Base-by-base conservation (phyloP, 2,329 filamentous ascomycete species). In the Paraconiothyrium brasiliense region DNA sequence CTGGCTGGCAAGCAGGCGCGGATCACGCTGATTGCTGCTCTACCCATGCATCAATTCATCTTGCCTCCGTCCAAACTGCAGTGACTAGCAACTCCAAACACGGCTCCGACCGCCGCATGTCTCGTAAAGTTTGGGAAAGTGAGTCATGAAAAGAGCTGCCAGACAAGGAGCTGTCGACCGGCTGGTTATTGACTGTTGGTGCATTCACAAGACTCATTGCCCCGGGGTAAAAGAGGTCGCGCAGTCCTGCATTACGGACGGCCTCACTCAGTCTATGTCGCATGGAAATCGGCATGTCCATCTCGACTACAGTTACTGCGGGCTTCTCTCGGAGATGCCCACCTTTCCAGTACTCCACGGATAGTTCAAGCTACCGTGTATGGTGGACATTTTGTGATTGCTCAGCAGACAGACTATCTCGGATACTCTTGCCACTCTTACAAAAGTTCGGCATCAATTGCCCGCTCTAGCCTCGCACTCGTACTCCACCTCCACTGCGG, bases 401-500 rank as follows among this genome's bases (percentile, higher is more conserved):
- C 35, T n/a, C 51, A 39, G 16, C 51, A 20, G n/a, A 44, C 35
- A 9, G n/a, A n/a, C 39, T 20, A 49, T 34, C 13, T n/a, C 27
- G 47, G 27, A 49, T 10, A 30, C 27, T 30, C 27, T 30, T 30
- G 6, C 27, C 3, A 30, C 27, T 30, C 27, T 2, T 30, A 30
- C 27, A 30, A 30, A 30, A 6, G 27, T 30, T 6, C 27, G 37
- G 37, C 37, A 41, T 14, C 20, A 41, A 16, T 35, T 35, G 35
- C 22, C 37, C 20, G 13, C 7, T 41, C 20, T 30, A 54, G 50
- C 50, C 48, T 35, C 16, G 32, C 48, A 51, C 48, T 20, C 24
- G 20, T 51, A 24, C n/a, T 20, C 11, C 46, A 34, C n/a, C 47
- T 39, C 20, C 49, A 37, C 49, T 52, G 49, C 49, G 32, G 49